These are phyloP conservation scores for Handroanthus guayacan DNA, from an alignment of 257 asterid species.

Conservation along the genomic window DNA sequence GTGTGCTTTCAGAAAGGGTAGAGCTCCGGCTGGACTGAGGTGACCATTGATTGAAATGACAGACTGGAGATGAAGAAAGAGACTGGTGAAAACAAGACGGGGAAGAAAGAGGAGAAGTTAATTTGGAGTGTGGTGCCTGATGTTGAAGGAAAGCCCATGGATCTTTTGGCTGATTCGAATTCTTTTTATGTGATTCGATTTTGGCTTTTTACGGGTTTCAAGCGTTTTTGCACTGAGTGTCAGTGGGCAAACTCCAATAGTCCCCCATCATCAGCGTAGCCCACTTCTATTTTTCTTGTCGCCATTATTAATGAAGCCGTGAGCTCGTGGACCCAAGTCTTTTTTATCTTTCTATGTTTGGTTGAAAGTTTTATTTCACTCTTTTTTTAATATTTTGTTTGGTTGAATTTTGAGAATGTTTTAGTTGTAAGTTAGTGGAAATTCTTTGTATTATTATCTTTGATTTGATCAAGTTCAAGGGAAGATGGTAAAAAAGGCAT, in stretches of 20 bases:
- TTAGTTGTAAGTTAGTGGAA: too few relatives aligned
- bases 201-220: conserved; percentile 15
- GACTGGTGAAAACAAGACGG: conserved; percentile 31
- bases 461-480: too few relatives aligned
- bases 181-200: conserved; percentile 28
- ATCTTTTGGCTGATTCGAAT: conserved; percentile 23
- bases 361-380: too few relatives aligned
- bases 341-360: not conserved
- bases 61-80: conserved; percentile 10
- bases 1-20: not conserved
- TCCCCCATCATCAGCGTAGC: not conserved
- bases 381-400: not conserved
- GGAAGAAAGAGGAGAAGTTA: conserved; percentile 16
- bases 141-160: not conserved
- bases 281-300: not conserved
- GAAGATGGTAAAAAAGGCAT: not conserved
- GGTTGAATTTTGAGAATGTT: too few relatives aligned
- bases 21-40: not conserved
- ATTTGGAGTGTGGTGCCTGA: not conserved
- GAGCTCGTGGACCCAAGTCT: not conserved
- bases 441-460: too few relatives aligned
- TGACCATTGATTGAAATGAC: not conserved
- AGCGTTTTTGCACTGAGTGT: not conserved
- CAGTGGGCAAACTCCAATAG: conserved; percentile 4
- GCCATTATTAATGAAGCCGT: not conserved